Evolutionary conservation across 345 rosid genomes (phyloP), one percentile per base, ranked within the genome.

Genomic region (Ceriops tagal): DNA sequence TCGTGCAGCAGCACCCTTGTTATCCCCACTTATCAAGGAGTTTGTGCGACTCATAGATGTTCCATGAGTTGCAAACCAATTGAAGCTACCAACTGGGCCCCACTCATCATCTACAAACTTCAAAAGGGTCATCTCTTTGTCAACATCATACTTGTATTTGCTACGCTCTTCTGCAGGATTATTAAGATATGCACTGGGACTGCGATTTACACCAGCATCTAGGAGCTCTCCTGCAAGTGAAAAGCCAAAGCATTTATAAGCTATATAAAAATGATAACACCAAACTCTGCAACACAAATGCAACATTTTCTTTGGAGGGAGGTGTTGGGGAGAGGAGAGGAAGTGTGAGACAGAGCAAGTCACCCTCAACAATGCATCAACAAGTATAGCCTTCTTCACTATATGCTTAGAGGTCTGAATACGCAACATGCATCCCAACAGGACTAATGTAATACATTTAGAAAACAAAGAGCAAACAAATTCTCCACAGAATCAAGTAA

Each of bases 1-100:
- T 61, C 98, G 83, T 0, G 98, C 90, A 57, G 98, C 98, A 66
- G 97, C 82, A 6, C 98, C 98, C 81, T 93, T 93, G 86, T 93
- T 93, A 81, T 93, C 98, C 70, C 98, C 98, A 74, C 98, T 93
- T 74, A 93, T 84, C 82, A 93, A 81, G 21, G 96, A 86, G 83
- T 93, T 93, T 65, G 92, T 76, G 60, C 97, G 96, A 73, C 96
- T 88, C 98, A 93, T 93, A 75, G 96, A 91, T 32, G 98, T 93
- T 71, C 97, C 98, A 72, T 93, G 98, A 65, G 97, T 93, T 60
- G 97, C 91, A 82, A 93, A 93, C 97, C 96, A 91, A 70, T 91
- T 93, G 82, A 93, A 91, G 85, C 91, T 88, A 65, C 98, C 97
- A 34, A 89, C 84, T 24, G 97, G 80, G 21, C 97, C 96, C 95